phyloP scores from a whole-genome alignment of 805 yeast species.

The Brettanomyces bruxellensis region DNA sequence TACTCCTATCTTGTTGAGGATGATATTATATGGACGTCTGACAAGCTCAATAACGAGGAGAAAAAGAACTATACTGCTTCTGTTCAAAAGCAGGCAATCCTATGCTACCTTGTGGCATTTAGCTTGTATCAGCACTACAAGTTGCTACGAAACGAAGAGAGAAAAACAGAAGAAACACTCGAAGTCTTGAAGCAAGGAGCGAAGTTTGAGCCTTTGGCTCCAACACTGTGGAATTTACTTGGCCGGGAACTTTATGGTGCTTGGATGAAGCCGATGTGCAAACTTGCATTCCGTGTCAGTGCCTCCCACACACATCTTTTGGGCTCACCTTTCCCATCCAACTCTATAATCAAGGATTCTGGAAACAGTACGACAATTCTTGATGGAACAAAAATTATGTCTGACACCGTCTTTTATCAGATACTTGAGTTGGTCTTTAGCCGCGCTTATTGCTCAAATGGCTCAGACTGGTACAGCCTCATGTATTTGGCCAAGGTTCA shows the following conservation, averaged over 20 bases:
- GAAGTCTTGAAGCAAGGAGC: not conserved
- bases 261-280: constrained; percentile 54
- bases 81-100: constrained; percentile 57
- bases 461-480: constrained; percentile 51
- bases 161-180: constrained; percentile 9
- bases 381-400: constrained; percentile 3
- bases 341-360: constrained; percentile 1
- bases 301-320: constrained; percentile 1
- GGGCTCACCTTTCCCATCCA: constrained; percentile 3
- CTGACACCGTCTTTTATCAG: constrained; percentile 13
- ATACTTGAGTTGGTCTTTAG: constrained; percentile 34
- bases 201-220: constrained; percentile 25
- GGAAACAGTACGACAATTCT: not conserved
- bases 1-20: constrained; percentile 77
- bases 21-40: constrained; percentile 88
- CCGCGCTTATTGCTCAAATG: constrained; percentile 35
- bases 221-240: constrained; percentile 42
- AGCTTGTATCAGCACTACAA: constrained; percentile 25
- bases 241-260: constrained; percentile 54
- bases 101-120: constrained; percentile 70
- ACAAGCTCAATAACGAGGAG: constrained; percentile 58
- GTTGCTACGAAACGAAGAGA: not conserved
- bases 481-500: constrained; percentile 52
- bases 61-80: constrained; percentile 52
- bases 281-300: constrained; percentile 42